phyloP scores from a whole-genome alignment of 768 basidiomycete species.

The Hebeloma cylindrosporum region DNA sequence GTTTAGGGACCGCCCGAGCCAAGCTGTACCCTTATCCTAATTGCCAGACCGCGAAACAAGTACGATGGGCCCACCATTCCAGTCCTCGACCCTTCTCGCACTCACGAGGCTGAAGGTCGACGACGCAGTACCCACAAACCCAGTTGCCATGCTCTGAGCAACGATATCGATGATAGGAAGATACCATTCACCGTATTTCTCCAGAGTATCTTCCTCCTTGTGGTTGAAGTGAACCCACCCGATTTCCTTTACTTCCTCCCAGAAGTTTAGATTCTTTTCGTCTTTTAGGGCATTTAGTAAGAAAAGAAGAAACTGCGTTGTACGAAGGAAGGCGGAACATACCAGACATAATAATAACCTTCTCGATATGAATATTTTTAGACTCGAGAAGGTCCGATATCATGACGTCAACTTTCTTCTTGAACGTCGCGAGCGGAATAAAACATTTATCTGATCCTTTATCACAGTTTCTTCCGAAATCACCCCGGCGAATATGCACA shows the following conservation, averaged over 20 bases:
- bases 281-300: constrained; percentile 29
- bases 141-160: constrained; percentile 53
- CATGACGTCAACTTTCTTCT: constrained; percentile 36
- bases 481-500: constrained; percentile 47
- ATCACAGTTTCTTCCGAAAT: constrained; percentile 38
- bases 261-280: constrained; percentile 44
- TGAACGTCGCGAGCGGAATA: constrained; percentile 38
- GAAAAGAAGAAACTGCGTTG: not conserved
- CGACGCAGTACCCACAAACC: constrained; percentile 58
- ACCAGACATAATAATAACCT: constrained; percentile 50
- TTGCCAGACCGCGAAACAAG: constrained; percentile 3
- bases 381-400: constrained; percentile 33
- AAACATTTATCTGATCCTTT: constrained; percentile 36
- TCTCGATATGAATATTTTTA: constrained; percentile 28
- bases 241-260: constrained; percentile 34
- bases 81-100: constrained; percentile 52
- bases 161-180: constrained; percentile 54
- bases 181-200: constrained; percentile 45
- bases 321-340: not conserved
- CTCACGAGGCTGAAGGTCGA: constrained; percentile 64
- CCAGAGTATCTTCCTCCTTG: constrained; percentile 30
- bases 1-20: too few species aligned
- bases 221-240: constrained; percentile 50
- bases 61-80: constrained; percentile 44
- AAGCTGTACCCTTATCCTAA: too few species aligned